These are phyloP conservation scores for Stagonosporopsis rhizophila DNA, from an alignment of 2,329 filamentous ascomycete genomes.

Conservation along the genomic window DNA sequence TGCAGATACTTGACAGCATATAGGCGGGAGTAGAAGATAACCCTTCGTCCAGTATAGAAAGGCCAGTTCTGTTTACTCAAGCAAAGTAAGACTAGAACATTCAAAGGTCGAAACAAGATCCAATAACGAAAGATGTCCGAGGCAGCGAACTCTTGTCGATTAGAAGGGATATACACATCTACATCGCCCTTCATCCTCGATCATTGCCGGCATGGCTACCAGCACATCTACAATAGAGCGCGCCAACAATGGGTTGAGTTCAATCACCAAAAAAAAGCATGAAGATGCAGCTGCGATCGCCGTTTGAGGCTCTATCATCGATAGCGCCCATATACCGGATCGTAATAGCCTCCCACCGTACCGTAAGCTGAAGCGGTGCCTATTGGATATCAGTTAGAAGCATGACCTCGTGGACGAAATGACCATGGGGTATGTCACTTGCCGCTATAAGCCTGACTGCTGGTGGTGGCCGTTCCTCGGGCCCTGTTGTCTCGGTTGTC, in stretches of 20 bases:
- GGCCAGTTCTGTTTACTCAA: not conserved
- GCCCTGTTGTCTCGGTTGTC: slow-evolving; percentile 41
- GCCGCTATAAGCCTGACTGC: slow-evolving; percentile 3
- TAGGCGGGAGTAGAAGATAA: not conserved
- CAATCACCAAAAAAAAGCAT: too few relatives aligned
- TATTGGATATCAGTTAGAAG: not conserved
- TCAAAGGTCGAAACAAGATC: not conserved
- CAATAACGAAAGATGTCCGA: not conserved
- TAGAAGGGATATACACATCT: slow-evolving; percentile 15
- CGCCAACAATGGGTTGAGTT: slow-evolving; percentile 1
- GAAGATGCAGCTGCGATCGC: not conserved
- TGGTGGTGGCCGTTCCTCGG: slow-evolving; percentile 6
- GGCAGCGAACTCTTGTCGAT: slow-evolving; percentile 14
- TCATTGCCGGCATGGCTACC: not conserved
- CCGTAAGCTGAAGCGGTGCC: slow-evolving; percentile 11
- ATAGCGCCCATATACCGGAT: slow-evolving; percentile 33
- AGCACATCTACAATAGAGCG: slow-evolving; percentile 31
- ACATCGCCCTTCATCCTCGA: slow-evolving; percentile 4
- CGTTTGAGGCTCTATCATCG: slow-evolving; percentile 16
- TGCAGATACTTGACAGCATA: not conserved
- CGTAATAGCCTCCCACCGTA: slow-evolving; percentile 27
- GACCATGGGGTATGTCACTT: not conserved
- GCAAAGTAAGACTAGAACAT: not conserved
- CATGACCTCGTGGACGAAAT: slow-evolving; percentile 1
- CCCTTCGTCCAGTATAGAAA: not conserved